Evolutionary conservation across 2,329 filamentous ascomycete species (phyloP), one percentile per base, ranked within the genome.

Genomic region (Trichoderma simmonsii): DNA sequence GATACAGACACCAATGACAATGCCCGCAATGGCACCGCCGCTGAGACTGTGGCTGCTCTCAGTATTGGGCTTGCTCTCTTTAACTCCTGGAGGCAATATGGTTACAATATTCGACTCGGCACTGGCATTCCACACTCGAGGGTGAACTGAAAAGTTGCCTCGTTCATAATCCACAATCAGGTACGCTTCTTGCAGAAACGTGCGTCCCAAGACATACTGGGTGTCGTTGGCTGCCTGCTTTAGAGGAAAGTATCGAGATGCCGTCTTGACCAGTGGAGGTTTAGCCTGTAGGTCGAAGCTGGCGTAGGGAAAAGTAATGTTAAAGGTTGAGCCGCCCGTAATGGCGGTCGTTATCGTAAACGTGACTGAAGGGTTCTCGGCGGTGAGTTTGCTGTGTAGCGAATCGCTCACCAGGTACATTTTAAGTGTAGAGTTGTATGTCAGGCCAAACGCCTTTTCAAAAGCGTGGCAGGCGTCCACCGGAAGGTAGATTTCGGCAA

Each of bases 101-200:
- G 72, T 65, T 21, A 73, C 69, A 12, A 73, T 34, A 9, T 72
- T 51, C 18, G 72, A 68, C 48, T 61, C 59, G 24, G 70, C 64
- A 48, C 64, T 73, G 7, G 72, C 70, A 21, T 73, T 72, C 72
- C 72, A 73, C 2, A 72, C 63, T 3, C 57, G 48, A 18, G 72
- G 69, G 15, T 73, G 72, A 18, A 73, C 34, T 0, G 72, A 71
- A 34, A 74, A 75, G 34, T 71, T 71, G 14, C 65, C 69, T 11
- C 74, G 73, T 54, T 75, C 74, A 21, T 75, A 75, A n/a, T 75
- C 73, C 21, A 67, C 74, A 7, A 73, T 65, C 36, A 75, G 30
- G 39, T 75, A 74, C 36, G 74, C 65, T 56, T 75, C 74, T 32
- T 75, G 74, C 4, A 75, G 43, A 59, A 75, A 75, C 5, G 64